Conservation (phyloP, 495 filamentous ascomycete species). For the Aeminium ludgeri region DNA sequence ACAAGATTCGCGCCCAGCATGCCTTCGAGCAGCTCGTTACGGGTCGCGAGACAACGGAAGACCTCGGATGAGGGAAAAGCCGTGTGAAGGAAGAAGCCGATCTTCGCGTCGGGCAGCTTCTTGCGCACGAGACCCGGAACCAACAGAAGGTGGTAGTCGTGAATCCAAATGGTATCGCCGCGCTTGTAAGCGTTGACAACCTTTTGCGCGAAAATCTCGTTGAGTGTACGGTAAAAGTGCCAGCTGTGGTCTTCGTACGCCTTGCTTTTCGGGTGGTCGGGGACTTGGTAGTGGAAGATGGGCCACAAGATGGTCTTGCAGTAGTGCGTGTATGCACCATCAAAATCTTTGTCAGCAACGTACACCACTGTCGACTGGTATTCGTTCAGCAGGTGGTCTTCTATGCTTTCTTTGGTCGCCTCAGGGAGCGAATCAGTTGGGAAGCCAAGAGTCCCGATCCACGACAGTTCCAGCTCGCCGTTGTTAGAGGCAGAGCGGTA, state of each 20-base stretch:
- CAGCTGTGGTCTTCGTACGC: conserved; percentile 92
- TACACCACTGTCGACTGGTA: conserved; percentile 68
- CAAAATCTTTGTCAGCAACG: conserved; percentile 72
- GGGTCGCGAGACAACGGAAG: conserved; percentile 72
- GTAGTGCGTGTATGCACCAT: conserved; percentile 83
- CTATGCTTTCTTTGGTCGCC: conserved; percentile 58
- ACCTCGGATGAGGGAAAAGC: conserved; percentile 92
- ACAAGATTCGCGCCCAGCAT: conserved; percentile 82
- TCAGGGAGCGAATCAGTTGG: conserved; percentile 65
- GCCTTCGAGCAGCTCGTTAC: conserved; percentile 71
- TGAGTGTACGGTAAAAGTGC: conserved; percentile 80
- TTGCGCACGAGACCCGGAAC: conserved; percentile 83
- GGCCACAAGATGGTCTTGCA: conserved; percentile 47
- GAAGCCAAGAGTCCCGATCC: conserved; percentile 83
- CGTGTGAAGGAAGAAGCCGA: conserved; percentile 88
- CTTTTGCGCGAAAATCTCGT: conserved; percentile 76
- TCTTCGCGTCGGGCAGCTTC: conserved; percentile 70
- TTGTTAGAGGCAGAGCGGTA: conserved; percentile 55
- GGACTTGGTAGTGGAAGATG: conserved; percentile 84
- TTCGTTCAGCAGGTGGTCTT: conserved; percentile 58
- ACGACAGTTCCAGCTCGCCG: conserved; percentile 48
- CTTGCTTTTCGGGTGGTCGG: conserved; percentile 93
- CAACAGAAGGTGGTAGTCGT: conserved; percentile 87
- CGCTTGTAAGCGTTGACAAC: conserved; percentile 65
- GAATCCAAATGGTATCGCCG: conserved; percentile 80